These are phyloP conservation scores for Epichloe sp. DNA, from an alignment of 2,329 filamentous ascomycete genomes.

Conservation along the genomic window DNA sequence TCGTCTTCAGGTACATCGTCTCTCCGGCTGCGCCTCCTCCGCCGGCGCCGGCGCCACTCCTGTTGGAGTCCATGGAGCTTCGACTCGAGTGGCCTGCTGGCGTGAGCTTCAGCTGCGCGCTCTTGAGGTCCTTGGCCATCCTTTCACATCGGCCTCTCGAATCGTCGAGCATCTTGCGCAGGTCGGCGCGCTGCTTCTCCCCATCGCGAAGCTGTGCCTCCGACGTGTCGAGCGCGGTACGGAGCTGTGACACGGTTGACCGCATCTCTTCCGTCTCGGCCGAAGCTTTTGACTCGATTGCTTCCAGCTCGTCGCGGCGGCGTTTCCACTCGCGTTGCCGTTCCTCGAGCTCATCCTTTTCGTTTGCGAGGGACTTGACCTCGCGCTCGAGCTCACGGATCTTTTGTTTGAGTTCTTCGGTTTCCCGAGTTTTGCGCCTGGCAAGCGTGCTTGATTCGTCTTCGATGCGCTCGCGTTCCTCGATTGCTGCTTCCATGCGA, in stretches of 20 bases:
- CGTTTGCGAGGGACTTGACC: constrained; percentile 54
- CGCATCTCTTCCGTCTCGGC: constrained; percentile 67
- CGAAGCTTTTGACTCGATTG: constrained; percentile 50
- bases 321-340: constrained; percentile 62
- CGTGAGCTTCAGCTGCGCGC: constrained; percentile 33
- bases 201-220: constrained; percentile 74
- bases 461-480: constrained; percentile 85
- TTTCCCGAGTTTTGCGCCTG: constrained; percentile 64
- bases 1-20: constrained; percentile 63
- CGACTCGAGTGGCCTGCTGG: constrained; percentile 29
- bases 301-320: constrained; percentile 64
- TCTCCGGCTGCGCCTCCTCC: constrained; percentile 24
- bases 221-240: constrained; percentile 71
- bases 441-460: constrained; percentile 74
- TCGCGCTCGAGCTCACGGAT: constrained; percentile 72
- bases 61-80: constrained; percentile 25
- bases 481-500: constrained; percentile 77
- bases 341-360: constrained; percentile 65
- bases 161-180: constrained; percentile 67
- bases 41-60: constrained; percentile 19
- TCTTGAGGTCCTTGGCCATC: constrained; percentile 53
- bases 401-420: constrained; percentile 71
- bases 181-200: constrained; percentile 67
- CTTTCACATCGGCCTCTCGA: constrained; percentile 66
- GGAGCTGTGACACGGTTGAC: constrained; percentile 62